Conservation (phyloP, 495 filamentous ascomycete species). For the Physcia stellaris region DNA sequence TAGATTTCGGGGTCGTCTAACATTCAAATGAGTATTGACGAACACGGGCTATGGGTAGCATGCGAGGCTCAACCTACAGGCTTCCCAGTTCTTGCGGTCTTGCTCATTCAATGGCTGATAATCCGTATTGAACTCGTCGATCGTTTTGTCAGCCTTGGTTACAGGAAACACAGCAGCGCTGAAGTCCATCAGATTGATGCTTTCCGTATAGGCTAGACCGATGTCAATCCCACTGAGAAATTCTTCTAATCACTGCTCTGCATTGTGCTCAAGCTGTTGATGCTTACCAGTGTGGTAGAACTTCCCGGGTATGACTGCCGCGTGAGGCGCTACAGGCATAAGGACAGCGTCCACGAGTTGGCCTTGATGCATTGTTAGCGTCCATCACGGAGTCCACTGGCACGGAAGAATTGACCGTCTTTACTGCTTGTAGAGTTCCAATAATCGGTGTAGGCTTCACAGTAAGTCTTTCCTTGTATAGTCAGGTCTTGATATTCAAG, state of each 20-base stretch:
- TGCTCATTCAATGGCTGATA: constrained; percentile 22
- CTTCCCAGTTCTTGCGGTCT: constrained; percentile 24
- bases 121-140: constrained; percentile 18
- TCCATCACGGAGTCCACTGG: not conserved
- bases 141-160: constrained; percentile 25
- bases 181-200: constrained; percentile 31
- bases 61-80: constrained; percentile 16
- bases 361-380: constrained; percentile 16
- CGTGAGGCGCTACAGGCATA: constrained; percentile 34
- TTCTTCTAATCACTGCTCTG: not conserved
- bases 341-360: constrained; percentile 38
- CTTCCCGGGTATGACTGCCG: constrained; percentile 28
- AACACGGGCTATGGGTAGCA: too few relatives aligned
- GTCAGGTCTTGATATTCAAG: constrained; percentile 12
- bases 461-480: constrained; percentile 11
- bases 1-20: constrained; percentile 33
- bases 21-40: too few relatives aligned
- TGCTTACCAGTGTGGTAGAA: constrained; percentile 16
- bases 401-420: constrained; percentile 12
- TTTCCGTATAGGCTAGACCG: constrained; percentile 20
- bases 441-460: constrained; percentile 22
- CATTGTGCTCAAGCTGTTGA: not conserved
- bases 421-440: constrained; percentile 22
- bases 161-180: constrained; percentile 32
- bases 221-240: not conserved